phyloP scores from a whole-genome alignment of 2,329 filamentous ascomycete species.

The Pleomassaria siparia region DNA sequence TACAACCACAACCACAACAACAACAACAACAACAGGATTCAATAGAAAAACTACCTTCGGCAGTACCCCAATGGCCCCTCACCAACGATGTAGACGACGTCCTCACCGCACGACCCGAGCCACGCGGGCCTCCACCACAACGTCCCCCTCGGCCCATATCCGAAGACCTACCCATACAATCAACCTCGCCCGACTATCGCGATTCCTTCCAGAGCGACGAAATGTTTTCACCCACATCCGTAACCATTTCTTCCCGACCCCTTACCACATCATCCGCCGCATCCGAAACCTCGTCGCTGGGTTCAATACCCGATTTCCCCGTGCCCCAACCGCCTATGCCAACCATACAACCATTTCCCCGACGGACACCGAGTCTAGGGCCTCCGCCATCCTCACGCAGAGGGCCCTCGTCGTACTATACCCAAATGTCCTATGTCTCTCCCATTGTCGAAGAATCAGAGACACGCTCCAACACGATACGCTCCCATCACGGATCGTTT shows the following conservation, averaged over 20 bases:
- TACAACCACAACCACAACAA: constrained; percentile 6
- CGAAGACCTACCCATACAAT: constrained; percentile 37
- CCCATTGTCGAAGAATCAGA: constrained; percentile 54
- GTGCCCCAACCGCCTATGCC: constrained; percentile 38
- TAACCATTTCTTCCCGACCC: constrained; percentile 32
- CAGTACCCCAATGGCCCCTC: constrained; percentile 51
- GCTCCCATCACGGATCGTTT: constrained; percentile 46
- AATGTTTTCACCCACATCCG: constrained; percentile 33
- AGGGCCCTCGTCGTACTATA: constrained; percentile 53
- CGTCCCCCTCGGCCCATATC: constrained; percentile 45
- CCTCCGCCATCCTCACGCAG: constrained; percentile 52
- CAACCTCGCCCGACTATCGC: constrained; percentile 22
- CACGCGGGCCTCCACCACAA: constrained; percentile 44
- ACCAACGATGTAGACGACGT: constrained; percentile 36
- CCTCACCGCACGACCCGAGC: constrained; percentile 28
- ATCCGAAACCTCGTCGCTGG: constrained; percentile 44
- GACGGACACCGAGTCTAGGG: constrained; percentile 46
- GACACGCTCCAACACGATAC: constrained; percentile 46
- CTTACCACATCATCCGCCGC: constrained; percentile 42
- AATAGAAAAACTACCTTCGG: constrained; percentile 29
- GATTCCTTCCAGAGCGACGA: constrained; percentile 36
- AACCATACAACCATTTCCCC: constrained; percentile 36
- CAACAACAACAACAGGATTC: constrained; percentile 17
- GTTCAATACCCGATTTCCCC: constrained; percentile 47
- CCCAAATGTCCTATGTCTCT: constrained; percentile 50